Evolutionary conservation across 2,329 filamentous ascomycete genomes (phyloP), one percentile per base, ranked within the genome.

Genomic region (Corinectria fuckeliana): DNA sequence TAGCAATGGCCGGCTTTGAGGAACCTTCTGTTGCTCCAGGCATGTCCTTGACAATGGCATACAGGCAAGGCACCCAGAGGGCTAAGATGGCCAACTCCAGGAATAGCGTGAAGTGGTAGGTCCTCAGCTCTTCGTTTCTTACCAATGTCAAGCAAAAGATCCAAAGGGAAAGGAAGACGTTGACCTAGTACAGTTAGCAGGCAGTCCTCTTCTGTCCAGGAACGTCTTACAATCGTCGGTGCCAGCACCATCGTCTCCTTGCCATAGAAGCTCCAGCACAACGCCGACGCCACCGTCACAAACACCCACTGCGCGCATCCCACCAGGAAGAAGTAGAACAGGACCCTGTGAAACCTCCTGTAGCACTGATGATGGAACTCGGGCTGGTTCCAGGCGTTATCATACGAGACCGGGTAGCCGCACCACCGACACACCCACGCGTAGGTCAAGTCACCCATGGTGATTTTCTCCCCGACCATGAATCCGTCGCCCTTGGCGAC

Each of bases 391-490:
- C 67, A 73, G 8, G 72, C 73, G 10, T 68, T 59, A 23, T 67
- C 68, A 4, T 60, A 58, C 5, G 67, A 63, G 28, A 80, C 70
- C 7, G 79, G 79, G 58, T 69, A 74, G 0, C 80, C 79, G 65
- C 80, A 82, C 73, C 78, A 81, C 6, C 79, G 74, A 42, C 80
- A 82, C 10, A 78, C 71, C 71, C 74, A 80, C 25, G 75, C 72
- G 4, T 61, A 66, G 9, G 66, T 62, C 16, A 67, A 65, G 41
- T 76, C 77, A 5, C 71, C 78, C 39, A 81, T 70, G 0, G 64
- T 65, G n/a, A 79, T 72, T 63, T 68, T 71, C n/a, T 66, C 64
- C 5, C 78, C 79, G 4, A 79, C 71, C 16, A 69, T 67, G 7
- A 77, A 73, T 6, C 79, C 77, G 11, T 71, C 65, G 4, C 64